A percentile compares a stretch with the other conserved stretches of the same genome.
Conservation (phyloP, 176 grass and related monocot species). For the Microstegium vimineum region DNA sequence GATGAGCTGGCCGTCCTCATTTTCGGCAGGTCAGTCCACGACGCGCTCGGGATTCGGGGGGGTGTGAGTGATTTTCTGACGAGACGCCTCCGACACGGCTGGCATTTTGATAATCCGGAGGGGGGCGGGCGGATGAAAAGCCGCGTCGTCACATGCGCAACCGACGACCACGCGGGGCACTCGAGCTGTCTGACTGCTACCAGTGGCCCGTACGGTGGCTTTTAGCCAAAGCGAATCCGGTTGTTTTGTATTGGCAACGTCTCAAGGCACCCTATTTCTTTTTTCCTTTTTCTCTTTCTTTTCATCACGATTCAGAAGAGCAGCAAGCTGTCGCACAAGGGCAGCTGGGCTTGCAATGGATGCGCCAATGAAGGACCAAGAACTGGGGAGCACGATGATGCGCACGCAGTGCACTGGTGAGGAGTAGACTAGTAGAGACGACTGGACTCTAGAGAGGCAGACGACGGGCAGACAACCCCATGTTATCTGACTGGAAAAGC, state of each 20-base stretch:
- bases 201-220: neutral
- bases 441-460: neutral
- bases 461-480: neutral
- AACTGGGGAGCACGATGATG: neutral
- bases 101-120: conserved; percentile 39
- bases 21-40: neutral
- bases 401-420: too few species aligned
- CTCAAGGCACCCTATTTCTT: neutral
- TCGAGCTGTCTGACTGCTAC: conserved; percentile 41
- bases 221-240: neutral
- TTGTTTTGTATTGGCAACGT: conserved; percentile 3
- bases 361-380: neutral
- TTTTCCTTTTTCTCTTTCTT: too few species aligned
- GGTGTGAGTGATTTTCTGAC: neutral
- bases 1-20: neutral
- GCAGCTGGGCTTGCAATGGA: neutral
- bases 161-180: conserved; percentile 45
- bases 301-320: neutral
- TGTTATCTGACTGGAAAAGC: conserved; percentile 5
- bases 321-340: neutral
- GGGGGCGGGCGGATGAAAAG: conserved; percentile 34
- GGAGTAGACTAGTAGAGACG: too few species aligned
- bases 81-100: conserved; percentile 28
- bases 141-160: conserved; percentile 43
- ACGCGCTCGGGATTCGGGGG: neutral